Percentiles rank a stretch among this genome's conserved stretches.
Conservation (phyloP, 2,329 filamentous ascomycete species). For the Colletotrichum graminicola region DNA sequence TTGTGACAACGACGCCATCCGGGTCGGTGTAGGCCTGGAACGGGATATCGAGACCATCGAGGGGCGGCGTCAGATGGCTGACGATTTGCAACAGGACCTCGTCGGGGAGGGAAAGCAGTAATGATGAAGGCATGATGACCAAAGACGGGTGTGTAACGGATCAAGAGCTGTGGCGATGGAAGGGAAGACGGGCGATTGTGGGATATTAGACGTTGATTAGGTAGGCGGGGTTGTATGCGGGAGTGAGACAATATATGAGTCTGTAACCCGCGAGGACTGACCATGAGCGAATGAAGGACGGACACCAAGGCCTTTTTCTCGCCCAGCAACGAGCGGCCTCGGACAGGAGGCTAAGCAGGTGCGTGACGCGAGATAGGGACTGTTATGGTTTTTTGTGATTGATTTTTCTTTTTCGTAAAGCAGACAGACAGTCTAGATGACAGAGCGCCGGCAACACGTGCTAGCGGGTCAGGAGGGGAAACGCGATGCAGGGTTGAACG, state of each 20-base stretch:
- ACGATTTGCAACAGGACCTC: conserved; percentile 40
- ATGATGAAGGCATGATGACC: conserved; percentile 13
- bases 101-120: conserved; percentile 36
- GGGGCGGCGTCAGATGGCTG: conserved; percentile 38
- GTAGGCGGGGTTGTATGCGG: conserved; percentile 19
- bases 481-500: conserved; percentile 30
- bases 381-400: not conserved
- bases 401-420: conserved; percentile 25
- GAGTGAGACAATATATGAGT: conserved; percentile 19
- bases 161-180: not conserved
- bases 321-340: conserved; percentile 9
- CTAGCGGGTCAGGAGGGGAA: not conserved
- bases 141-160: not conserved
- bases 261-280: not conserved
- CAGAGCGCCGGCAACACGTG: conserved; percentile 15
- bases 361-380: conserved; percentile 5
- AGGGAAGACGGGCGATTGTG: not conserved
- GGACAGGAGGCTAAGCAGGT: conserved; percentile 7
- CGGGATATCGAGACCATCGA: conserved; percentile 38
- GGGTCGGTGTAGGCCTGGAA: conserved; percentile 39
- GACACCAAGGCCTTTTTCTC: conserved; percentile 23
- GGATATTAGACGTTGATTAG: conserved; percentile 30
- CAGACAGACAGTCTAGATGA: not conserved
- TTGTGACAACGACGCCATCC: conserved; percentile 37
- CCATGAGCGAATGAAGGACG: not conserved